Evolutionary conservation across 2,329 filamentous ascomycete species (phyloP).

Genomic region (Cladosporium sp.): DNA sequence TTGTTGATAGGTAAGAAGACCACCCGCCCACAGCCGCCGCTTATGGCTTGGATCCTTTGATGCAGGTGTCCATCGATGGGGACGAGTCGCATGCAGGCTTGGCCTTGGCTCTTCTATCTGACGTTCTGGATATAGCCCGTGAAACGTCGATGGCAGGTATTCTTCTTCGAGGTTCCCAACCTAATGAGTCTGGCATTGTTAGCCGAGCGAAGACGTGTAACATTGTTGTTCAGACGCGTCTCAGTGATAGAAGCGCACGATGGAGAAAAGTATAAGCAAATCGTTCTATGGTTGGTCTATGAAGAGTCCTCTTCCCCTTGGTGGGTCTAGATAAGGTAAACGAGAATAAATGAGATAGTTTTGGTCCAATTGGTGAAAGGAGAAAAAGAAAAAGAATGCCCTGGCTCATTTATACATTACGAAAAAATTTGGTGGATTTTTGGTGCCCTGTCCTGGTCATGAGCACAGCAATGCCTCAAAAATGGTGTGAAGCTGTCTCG

Average conservation of each 20-base stretch:
- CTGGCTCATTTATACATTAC: constrained; percentile 13
- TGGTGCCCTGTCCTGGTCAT: neutral
- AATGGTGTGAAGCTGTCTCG: neutral
- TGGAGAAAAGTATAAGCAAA: neutral
- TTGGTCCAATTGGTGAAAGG: neutral
- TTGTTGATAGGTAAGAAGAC: neutral
- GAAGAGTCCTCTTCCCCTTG: neutral
- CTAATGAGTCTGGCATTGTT: neutral
- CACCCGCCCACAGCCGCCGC: neutral
- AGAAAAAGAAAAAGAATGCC: neutral
- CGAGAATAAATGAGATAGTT: neutral
- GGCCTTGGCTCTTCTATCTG: neutral
- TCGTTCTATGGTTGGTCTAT: constrained; percentile 13
- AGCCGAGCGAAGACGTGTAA: neutral
- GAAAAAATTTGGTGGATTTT: neutral
- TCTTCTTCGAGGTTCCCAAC: neutral
- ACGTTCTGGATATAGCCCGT: neutral
- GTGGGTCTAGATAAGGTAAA: neutral
- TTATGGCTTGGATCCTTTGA: neutral
- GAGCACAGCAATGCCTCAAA: neutral
- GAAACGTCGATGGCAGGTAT: neutral
- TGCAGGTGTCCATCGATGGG: constrained; percentile 4
- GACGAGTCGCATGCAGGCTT: neutral
- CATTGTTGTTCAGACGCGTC: neutral
- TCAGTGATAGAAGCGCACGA: neutral